phyloP scores from a whole-genome alignment of 495 filamentous ascomycete species.

The Sordaria brevicollis region DNA sequence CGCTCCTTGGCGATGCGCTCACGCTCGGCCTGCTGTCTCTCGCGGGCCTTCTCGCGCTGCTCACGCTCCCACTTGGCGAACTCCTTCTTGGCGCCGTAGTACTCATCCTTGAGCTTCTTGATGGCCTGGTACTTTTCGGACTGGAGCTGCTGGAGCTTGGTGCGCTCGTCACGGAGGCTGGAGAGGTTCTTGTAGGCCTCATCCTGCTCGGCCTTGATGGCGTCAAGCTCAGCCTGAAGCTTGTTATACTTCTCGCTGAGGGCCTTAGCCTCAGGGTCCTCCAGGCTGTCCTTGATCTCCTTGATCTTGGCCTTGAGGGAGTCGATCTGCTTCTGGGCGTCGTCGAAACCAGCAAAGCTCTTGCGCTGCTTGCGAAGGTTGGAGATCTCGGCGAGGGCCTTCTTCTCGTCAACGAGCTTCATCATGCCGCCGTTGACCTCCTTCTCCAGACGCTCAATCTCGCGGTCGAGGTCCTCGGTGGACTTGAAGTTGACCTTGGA shows the following conservation, averaged over 20 bases:
- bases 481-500: slow-evolving; percentile 71
- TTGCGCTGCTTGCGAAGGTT: slow-evolving; percentile 80
- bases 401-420: slow-evolving; percentile 95
- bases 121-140: slow-evolving; percentile 72
- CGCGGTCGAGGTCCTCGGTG: slow-evolving; percentile 73
- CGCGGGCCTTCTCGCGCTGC: slow-evolving; percentile 54
- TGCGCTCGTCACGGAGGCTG: slow-evolving; percentile 78
- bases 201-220: slow-evolving; percentile 84
- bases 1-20: slow-evolving; percentile 72
- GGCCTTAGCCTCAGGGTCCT: slow-evolving; percentile 86
- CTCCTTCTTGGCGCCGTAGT: slow-evolving; percentile 66
- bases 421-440: slow-evolving; percentile 77
- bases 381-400: slow-evolving; percentile 72
- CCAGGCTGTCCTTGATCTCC: slow-evolving; percentile 71
- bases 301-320: slow-evolving; percentile 75
- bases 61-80: slow-evolving; percentile 73
- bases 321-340: slow-evolving; percentile 74
- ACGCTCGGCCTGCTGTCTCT: slow-evolving; percentile 50
- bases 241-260: slow-evolving; percentile 73
- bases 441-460: slow-evolving; percentile 70
- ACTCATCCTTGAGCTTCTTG: slow-evolving; percentile 76
- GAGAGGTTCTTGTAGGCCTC: slow-evolving; percentile 76
- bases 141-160: slow-evolving; percentile 69
- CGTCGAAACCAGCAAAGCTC: slow-evolving; percentile 74
- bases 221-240: slow-evolving; percentile 75